Evolutionary conservation across 768 basidiomycete species (phyloP), one percentile per base, ranked within the genome.

Genomic region (Lentinula raphanica): DNA sequence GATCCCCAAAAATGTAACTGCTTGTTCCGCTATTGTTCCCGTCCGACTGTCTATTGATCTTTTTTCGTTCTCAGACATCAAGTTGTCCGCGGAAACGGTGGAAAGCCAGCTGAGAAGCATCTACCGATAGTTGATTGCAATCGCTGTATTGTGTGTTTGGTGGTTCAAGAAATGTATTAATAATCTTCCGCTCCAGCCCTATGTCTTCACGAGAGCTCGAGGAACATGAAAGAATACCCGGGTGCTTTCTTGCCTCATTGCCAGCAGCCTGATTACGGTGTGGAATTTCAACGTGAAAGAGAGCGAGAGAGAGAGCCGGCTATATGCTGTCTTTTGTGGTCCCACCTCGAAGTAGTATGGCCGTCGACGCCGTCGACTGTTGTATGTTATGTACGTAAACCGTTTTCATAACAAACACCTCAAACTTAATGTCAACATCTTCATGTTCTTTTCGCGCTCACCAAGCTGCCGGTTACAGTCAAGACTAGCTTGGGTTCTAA

Each of bases 11-110:
- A 82, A 64, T 83, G 80, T 82, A 35, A 63, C 60, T 79, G 64
- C n/a, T 38, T 17, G 21, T 32, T 17, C 0, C 51, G 4, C 11
- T 56, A 31, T 19, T 32, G 46, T 40, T 2, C 60, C 21, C 50
- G 23, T 35, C 13, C 9, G n/a, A n/a, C n/a, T n/a, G n/a, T 28
- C 40, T 39, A 46, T 51, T 67, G 46, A 70, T 60, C 13, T 48
- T 15, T 45, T 62, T 48, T 55, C 51, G n/a, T 60, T 35, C 61
- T 36, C 62, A 92, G 90, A 92, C 72, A 91, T 92, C 74, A 92
- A 90, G 68, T 72, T 86, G 70, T 81, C 87, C 0, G 72, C 85
- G 0, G 88, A 91, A 28, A 86, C 86, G 49, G 88, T 92, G 21
- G 90, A 92, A 64, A 69, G 72, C 6, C 83, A 87, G 63, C 81